Evolutionary conservation across 2,329 filamentous ascomycete species (phyloP).

Genomic region (Botrytis hyacinthi): DNA sequence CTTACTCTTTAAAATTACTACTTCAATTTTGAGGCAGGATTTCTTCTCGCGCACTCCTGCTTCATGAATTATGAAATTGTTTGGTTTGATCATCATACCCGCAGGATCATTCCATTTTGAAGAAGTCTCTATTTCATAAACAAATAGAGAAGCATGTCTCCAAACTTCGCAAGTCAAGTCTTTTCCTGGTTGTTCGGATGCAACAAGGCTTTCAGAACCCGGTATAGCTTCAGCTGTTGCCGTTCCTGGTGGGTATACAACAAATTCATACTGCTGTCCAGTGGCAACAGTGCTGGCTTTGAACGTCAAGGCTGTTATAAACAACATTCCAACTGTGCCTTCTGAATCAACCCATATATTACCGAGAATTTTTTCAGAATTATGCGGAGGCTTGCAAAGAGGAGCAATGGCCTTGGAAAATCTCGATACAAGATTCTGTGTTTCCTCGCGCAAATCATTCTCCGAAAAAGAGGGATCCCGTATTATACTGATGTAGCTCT

Average conservation of each 20-base stretch:
- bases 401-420: neutral
- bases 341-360: neutral
- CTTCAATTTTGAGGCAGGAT: neutral
- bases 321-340: neutral
- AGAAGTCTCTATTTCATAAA: neutral
- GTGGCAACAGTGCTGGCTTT: neutral
- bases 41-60: neutral
- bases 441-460: neutral
- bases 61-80: neutral
- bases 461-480: neutral
- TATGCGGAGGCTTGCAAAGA: constrained; percentile 3
- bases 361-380: neutral
- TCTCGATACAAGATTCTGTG: neutral
- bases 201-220: neutral
- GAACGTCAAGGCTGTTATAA: constrained; percentile 7
- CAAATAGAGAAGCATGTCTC: constrained; percentile 3
- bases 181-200: neutral
- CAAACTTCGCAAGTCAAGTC: neutral
- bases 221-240: neutral
- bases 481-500: neutral
- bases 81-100: neutral
- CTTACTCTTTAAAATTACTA: neutral
- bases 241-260: constrained; percentile 1
- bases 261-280: neutral
- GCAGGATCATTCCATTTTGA: neutral